A percentile compares a stretch with the other conserved stretches of the same genome.
phyloP scores from a whole-genome alignment of 768 basidiomycete species.

The Cystoderma amianthinum region DNA sequence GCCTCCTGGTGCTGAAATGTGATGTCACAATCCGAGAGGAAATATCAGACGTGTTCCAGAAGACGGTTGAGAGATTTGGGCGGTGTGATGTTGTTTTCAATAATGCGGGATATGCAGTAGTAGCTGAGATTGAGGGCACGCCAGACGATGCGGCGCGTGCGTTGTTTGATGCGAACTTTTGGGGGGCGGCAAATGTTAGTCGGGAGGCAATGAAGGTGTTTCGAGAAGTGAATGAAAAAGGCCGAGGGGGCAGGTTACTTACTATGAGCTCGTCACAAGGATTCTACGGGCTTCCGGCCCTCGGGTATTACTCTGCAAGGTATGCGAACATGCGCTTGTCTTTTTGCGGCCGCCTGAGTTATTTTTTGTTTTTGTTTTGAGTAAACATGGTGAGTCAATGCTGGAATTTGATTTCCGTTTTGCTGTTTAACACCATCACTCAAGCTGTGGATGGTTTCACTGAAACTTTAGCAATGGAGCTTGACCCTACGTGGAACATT shows the following conservation, averaged over 20 bases:
- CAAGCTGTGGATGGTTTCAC: slow-evolving; percentile 32
- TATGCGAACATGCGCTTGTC: no score
- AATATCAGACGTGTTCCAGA: slow-evolving; percentile 21
- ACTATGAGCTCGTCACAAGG: slow-evolving; percentile 9
- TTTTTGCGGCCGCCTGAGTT: no score
- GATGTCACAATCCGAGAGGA: slow-evolving; percentile 26
- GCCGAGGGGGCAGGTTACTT: neutral
- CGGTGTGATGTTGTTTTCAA: neutral
- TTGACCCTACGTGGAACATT: slow-evolving; percentile 42
- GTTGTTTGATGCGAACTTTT: slow-evolving; percentile 32
- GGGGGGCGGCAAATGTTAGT: slow-evolving; percentile 26
- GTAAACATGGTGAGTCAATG: no score
- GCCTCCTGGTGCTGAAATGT: slow-evolving; percentile 24
- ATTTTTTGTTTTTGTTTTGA: no score
- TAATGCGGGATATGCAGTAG: slow-evolving; percentile 6
- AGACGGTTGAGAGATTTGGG: slow-evolving; percentile 13
- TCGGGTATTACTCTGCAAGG: slow-evolving; percentile 22
- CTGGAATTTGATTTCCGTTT: no score
- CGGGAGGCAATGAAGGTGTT: slow-evolving; percentile 20
- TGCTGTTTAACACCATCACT: no score
- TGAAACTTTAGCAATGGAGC: slow-evolving; percentile 27
- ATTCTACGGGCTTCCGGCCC: slow-evolving; percentile 17
- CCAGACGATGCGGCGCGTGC: slow-evolving; percentile 22
- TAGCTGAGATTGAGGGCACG: slow-evolving; percentile 31
- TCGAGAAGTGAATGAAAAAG: neutral